Base-by-base conservation (phyloP, 2,329 filamentous ascomycete genomes). In the Dactylellina cionopaga region DNA sequence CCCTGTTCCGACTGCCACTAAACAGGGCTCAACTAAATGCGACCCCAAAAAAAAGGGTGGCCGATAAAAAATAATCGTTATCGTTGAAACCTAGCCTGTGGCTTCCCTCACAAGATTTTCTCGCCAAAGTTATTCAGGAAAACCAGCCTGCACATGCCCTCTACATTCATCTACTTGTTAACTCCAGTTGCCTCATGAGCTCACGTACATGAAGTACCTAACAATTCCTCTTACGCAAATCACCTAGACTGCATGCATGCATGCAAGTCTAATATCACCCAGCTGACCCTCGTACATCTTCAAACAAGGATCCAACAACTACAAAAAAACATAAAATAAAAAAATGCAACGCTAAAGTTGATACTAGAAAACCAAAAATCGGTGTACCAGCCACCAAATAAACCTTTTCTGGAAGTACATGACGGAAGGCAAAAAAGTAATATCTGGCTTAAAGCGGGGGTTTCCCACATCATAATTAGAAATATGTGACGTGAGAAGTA, bases 341-440 rank as follows among this genome's bases (percentile, higher is more conserved):
- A 76, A 77, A 75, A 76, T 66, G 64, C 71, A 77, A 75, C 77
- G 75, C 78, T 77, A 70, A 74, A 76, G 25, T 19, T 13, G 41
- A 33, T 37, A 22, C 13, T 47, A 22, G 46, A 79, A 77, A 77
- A 79, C 79, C 80, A 74, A 78, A 64, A 33, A 55, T 46, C 74
- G 33, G 55, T 24, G 54, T 9, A 41, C 37, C 37, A 41, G 37
- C 37, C 37, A 41, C 37, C 7, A 41, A 5, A 41, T 41, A 10
- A 10, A 41, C 37, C 5, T 15, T 10, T 41, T 41, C 9, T 7
- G 37, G 37, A 41, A 41, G n/a, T 41, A 41, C 37, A 10, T n/a
- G 17, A 41, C 17, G 37, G 37, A 17, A 17, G 17, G 17, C 7
- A 9, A 41, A 41, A 41, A 31, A 4, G 4, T 7, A 17, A 19